Base-by-base conservation (phyloP, 805 yeast genomes). In the Schwanniomyces sp. region DNA sequence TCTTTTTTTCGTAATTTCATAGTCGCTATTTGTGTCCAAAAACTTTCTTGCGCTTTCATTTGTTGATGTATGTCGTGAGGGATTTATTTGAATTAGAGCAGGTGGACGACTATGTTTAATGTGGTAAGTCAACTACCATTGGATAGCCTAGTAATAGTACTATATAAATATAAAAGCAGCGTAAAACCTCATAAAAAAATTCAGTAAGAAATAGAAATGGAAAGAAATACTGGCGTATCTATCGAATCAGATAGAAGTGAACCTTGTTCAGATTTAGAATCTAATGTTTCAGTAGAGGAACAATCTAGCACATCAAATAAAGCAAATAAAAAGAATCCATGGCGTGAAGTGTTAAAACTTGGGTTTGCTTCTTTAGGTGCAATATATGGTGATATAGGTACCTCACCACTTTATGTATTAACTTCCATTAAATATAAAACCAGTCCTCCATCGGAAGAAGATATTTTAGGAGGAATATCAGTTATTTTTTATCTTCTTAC, bases 381-480 rank as follows among this genome's bases (percentile, higher is more conserved):
- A n/a, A 79, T 81, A 36, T 82, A 81, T 57, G 85, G 87, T 43
- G 86, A 82, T 61, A 66, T 82, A 47, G 85, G 84, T 26, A 81
- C 86, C 4, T 78, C 84, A 9, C 86, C 87, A 2, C 61, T 82
- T 45, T 82, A 82, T 58, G 76, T 73, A 9, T 57, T 72, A 53
- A 67, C 75, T 42, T 59, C 71, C 28, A 59, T 67, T 46, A 61
- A 54, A 34, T 66, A 60, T 50, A 54, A 56, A 17, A 51, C 59
- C 18, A 44, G 48, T 17, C 53, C 61, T 3, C 78, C 81, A 0
- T 56, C 69, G 12, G 49, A 63, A 29, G 63, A 66, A 0, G 78
- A 78, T 34, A 57, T 78, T 24, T 67, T 72, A 42, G 85, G 86
- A 11, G 81, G 78, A 1, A 59, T 70, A 36, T 80, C 85, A 4